phyloP scores from a whole-genome alignment of 2,329 filamentous ascomycete species.

The Orbilia brochopaga region DNA sequence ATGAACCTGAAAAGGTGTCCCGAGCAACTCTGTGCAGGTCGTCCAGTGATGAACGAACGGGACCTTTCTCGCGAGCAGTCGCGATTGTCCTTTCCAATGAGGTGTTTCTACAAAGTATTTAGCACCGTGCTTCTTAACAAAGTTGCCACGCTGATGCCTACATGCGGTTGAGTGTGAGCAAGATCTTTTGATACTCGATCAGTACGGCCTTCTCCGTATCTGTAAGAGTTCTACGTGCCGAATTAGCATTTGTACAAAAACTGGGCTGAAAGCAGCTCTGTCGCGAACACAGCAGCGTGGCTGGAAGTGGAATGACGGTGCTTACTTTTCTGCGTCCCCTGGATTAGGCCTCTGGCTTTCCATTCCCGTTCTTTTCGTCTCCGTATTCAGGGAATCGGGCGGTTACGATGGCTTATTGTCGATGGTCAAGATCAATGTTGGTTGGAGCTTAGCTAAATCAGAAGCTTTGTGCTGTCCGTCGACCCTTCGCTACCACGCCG shows the following conservation, averaged over 20 bases:
- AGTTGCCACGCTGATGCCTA: conserved; percentile 2
- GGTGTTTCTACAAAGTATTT: conserved; percentile 27
- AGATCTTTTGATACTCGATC: conserved; percentile 48
- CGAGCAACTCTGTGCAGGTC: conserved; percentile 42
- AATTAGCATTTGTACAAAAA: neutral
- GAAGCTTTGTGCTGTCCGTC: neutral
- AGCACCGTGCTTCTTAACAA: neutral
- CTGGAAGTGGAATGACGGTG: neutral
- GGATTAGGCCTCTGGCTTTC: conserved; percentile 2
- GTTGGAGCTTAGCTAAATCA: neutral
- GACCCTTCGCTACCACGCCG: neutral
- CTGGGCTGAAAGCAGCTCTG: neutral
- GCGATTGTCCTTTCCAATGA: conserved; percentile 45
- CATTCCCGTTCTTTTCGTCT: conserved; percentile 9
- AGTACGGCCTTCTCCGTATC: conserved; percentile 47
- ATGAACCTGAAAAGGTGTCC: conserved; percentile 40
- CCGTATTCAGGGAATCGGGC: neutral
- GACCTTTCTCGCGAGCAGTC: conserved; percentile 42
- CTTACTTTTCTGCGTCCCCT: conserved; percentile 13
- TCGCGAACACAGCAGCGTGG: neutral
- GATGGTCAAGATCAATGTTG: neutral
- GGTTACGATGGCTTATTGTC: neutral
- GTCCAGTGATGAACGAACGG: conserved; percentile 40
- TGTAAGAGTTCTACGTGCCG: conserved; percentile 29
- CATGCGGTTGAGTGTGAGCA: conserved; percentile 43